Base-by-base conservation (phyloP, 306 rosid genomes). In the Begonia masoniana region DNA sequence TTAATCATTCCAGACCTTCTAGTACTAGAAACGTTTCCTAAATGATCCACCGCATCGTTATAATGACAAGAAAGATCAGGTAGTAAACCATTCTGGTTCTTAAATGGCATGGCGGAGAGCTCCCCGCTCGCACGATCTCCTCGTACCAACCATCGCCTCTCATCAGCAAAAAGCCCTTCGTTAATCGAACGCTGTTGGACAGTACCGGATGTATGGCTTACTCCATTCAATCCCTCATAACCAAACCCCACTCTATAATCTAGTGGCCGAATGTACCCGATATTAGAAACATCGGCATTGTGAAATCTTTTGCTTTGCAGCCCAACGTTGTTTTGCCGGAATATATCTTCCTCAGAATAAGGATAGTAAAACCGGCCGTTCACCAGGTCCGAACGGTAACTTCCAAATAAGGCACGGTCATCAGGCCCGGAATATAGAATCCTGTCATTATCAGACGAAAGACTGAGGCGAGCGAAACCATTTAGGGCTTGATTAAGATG, bases 401-500 rank as follows among this genome's bases (percentile, higher is more conserved):
- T 11, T 1, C 55, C 4, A 53, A 13, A 45, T 4, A 15, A 3
- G 45, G 7, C 3, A 46, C 1, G 50, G 15, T 23, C 51, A 13
- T 31, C 47, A 10, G 36, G 13, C 49, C 23, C 41, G 0, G 17
- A 26, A 54, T 24, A n/a, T 14, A 6, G 52, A 21, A 26, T 43
- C 19, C 59, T 58, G 17, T 11, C 51, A 42, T 19, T 26, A 24
- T 45, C 2, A 24, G 67, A 0, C 1, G 76, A 61, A 10, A 80
- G 13, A 13, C 50, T 42, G 13, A 84, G 74, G 24, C 55, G 59
- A 50, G 77, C 16, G 35, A 81, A 69, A 14, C 57, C 68, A 0
- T 71, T 83, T 26, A 80, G 59, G 68, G 76, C 45, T 68, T 68
- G 72, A 66, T 55, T 61, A 12, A 15, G 31, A 12, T 0, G 49